A percentile compares a stretch with the other conserved stretches of the same genome.
These are phyloP conservation scores for Arthrobotrys entomopaga DNA, from an alignment of 2,329 filamentous ascomycete species.

Conservation along the genomic window DNA sequence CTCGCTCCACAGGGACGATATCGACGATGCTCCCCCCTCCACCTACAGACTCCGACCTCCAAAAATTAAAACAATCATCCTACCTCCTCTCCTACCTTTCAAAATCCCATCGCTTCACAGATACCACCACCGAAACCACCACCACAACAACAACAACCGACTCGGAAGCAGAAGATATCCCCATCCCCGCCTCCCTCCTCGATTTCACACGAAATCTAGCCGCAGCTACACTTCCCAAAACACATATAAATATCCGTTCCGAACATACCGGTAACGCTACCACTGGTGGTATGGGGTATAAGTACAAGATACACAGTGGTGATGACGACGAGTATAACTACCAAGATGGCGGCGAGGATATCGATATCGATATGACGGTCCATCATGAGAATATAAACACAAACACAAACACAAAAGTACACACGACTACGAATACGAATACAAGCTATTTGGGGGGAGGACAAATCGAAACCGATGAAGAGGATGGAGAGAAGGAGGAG, in stretches of 20 bases:
- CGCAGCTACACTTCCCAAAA: background rate
- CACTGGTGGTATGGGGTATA: no score
- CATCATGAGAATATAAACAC: no score
- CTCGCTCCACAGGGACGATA: background rate
- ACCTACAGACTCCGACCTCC: slow-evolving; percentile 7
- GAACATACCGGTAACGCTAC: slow-evolving; percentile 19
- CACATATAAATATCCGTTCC: no score
- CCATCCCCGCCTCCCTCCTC: background rate
- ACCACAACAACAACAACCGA: background rate
- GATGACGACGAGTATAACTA: no score
- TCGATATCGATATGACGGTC: no score
- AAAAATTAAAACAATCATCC: slow-evolving; percentile 19
- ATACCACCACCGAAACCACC: background rate
- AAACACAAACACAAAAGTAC: no score
- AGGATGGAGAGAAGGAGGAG: slow-evolving; percentile 31
- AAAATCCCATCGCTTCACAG: slow-evolving; percentile 32
- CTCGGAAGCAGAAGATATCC: background rate
- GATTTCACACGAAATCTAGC: no score
- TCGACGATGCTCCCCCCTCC: slow-evolving; percentile 1
- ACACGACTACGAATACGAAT: no score
- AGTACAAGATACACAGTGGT: no score
- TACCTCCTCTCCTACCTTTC: slow-evolving; percentile 50
- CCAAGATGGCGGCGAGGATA: no score
- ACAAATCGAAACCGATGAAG: slow-evolving; percentile 19
- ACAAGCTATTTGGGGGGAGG: no score